phyloP scores from a whole-genome alignment of 169 alveolate genomes.

The Eimeria necatrix region DNA sequence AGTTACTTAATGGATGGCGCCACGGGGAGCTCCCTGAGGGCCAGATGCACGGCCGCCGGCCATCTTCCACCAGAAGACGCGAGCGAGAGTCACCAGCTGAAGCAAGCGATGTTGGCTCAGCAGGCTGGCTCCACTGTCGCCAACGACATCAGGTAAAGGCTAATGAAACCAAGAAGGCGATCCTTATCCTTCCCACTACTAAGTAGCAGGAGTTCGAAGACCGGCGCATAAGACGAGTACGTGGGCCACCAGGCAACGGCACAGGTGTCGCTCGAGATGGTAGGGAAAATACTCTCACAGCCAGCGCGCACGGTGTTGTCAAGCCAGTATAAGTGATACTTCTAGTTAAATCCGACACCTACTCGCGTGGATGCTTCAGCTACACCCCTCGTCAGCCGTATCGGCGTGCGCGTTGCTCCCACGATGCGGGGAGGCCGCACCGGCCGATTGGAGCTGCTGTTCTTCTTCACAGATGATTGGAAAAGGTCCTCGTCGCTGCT shows the following conservation, averaged over 20 bases:
- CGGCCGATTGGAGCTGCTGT: slow-evolving; percentile 62
- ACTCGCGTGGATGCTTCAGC: slow-evolving; percentile 47
- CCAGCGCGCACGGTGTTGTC: background rate
- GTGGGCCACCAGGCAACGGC: background rate
- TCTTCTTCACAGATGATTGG: slow-evolving; percentile 23
- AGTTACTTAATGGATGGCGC: slow-evolving; percentile 52
- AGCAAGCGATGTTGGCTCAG: slow-evolving; percentile 34
- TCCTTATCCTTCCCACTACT: slow-evolving; percentile 9
- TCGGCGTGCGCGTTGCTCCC: slow-evolving; percentile 72
- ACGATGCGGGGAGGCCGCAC: slow-evolving; percentile 75
- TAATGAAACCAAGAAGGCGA: background rate
- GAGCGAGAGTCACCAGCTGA: background rate
- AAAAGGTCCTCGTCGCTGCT: slow-evolving; percentile 17
- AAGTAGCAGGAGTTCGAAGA: slow-evolving; percentile 1
- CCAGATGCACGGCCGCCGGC: slow-evolving; percentile 70
- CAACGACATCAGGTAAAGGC: background rate
- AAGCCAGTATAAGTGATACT: background rate
- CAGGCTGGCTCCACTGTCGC: slow-evolving; percentile 30
- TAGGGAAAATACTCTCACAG: background rate
- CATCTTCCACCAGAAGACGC: slow-evolving; percentile 73
- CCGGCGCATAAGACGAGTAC: background rate
- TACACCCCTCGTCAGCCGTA: slow-evolving; percentile 68
- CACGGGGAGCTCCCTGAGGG: slow-evolving; percentile 77
- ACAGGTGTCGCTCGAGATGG: background rate
- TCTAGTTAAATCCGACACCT: background rate